phyloP scores from a whole-genome alignment of 2,329 filamentous ascomycete genomes.

The Biscogniauxia marginata region DNA sequence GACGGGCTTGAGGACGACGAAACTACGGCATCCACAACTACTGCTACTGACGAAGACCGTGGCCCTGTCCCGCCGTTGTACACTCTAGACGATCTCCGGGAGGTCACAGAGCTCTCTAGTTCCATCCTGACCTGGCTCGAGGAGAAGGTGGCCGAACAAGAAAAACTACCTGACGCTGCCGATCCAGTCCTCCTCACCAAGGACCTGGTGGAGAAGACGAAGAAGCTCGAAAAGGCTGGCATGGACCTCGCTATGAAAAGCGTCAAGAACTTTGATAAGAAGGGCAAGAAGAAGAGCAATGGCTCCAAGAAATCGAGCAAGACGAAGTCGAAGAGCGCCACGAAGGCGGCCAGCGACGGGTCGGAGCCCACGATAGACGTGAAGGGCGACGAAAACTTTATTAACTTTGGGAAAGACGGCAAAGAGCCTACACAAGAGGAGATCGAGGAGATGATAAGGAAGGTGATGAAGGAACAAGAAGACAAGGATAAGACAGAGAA shows the following conservation, averaged over 20 bases:
- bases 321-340: conserved; percentile 41
- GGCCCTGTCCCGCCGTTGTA: conserved; percentile 67
- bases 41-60: conserved; percentile 45
- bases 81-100: conserved; percentile 67
- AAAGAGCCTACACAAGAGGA: conserved; percentile 46
- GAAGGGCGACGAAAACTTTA: conserved; percentile 34
- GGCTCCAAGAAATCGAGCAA: conserved; percentile 43
- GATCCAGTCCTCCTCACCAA: conserved; percentile 73
- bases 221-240: conserved; percentile 68
- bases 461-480: conserved; percentile 35
- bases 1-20: conserved; percentile 78
- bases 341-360: conserved; percentile 31
- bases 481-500: conserved; percentile 23
- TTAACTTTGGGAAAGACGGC: conserved; percentile 40
- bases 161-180: conserved; percentile 65
- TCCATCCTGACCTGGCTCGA: conserved; percentile 72
- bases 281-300: conserved; percentile 41
- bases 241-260: conserved; percentile 71
- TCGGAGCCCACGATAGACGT: conserved; percentile 42
- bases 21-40: conserved; percentile 36
- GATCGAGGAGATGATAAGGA: conserved; percentile 55
- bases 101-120: conserved; percentile 61
- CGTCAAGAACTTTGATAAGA: conserved; percentile 54
- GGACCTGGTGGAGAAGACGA: conserved; percentile 68
- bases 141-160: conserved; percentile 68